Evolutionary conservation across 805 yeast genomes (phyloP), one percentile per base, ranked within the genome.

Genomic region (Wickerhamomyces tratensis): DNA sequence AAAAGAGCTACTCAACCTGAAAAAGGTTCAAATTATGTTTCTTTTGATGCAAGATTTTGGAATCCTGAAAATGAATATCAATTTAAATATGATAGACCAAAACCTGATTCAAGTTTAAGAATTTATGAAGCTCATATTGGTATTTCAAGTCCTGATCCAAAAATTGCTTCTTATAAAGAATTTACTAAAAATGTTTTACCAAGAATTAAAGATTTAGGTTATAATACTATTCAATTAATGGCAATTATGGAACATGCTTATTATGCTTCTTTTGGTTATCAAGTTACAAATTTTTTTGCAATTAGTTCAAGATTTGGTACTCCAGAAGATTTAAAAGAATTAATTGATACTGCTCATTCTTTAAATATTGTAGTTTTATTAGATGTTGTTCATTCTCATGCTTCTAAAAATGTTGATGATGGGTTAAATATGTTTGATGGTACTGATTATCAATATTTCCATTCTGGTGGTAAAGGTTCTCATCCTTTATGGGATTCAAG

Each of bases 201-300:
- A n/a, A 71, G 82, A 38, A 86, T 91, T 51, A 79, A 78, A 51
- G 76, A 82, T 48, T 71, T 89, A 46, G 97, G 97, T 34, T 91
- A 91, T 62, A 87, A 93, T 61, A 80, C 95, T 5, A 83, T 91
- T 53, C 98, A 91, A 64, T 71, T 91, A 57, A 91, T 91, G 98
- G 97, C 98, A 0, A 75, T 91, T 37, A 91, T 91, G 98, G 98
- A 91, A 63, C 98, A 91, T 61, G 98, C 98, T 2, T 91, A 91
- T 60, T 91, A 91, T 61, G 98, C 97, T 1, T 86, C 96, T 2
- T 91, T 91, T 60, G 98, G 98, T n/a, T 91, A 91, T 61, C 98
- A 91, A 62, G 80, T 91, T 27, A 89, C 98, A 25, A 85, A 82
- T 46, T 93, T 91, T 59, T 91, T 85, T 60, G 97, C 98, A 2